phyloP scores from a whole-genome alignment of 2,329 filamentous ascomycete species.

The Neopestalotiopsis sp. region DNA sequence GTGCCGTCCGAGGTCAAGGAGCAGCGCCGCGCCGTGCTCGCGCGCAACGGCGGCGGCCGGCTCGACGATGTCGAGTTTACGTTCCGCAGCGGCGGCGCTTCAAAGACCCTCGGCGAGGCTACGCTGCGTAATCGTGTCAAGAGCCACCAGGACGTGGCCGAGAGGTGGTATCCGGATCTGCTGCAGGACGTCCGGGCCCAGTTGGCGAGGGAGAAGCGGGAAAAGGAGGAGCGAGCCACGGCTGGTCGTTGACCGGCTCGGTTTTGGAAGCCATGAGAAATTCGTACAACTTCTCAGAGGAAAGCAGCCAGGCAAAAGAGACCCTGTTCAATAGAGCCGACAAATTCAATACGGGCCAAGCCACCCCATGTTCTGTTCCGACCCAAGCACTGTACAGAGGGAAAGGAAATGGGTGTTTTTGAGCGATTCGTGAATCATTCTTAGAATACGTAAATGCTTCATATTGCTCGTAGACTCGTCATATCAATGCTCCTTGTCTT shows the following conservation, averaged over 20 bases:
- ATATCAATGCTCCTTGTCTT: constrained; percentile 13
- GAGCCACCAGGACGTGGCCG: constrained; percentile 85
- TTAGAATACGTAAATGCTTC: neutral
- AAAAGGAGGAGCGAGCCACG: constrained; percentile 28
- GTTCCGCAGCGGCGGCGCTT: constrained; percentile 71
- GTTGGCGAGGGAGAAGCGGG: constrained; percentile 50
- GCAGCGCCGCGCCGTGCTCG: constrained; percentile 64
- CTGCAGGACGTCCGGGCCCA: constrained; percentile 62
- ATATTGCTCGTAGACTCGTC: constrained; percentile 19
- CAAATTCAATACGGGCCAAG: constrained; percentile 42
- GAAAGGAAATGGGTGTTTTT: neutral
- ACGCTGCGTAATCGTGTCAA: constrained; percentile 85
- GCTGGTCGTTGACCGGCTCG: neutral
- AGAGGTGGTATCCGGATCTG: constrained; percentile 77
- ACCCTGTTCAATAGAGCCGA: constrained; percentile 27
- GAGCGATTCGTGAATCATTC: neutral
- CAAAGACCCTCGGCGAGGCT: constrained; percentile 77
- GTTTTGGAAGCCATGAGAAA: neutral
- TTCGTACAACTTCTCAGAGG: neutral
- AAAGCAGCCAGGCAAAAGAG: constrained; percentile 21
- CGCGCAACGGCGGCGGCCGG: constrained; percentile 55
- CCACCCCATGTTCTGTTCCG: neutral
- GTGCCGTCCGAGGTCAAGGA: constrained; percentile 67
- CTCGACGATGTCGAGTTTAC: constrained; percentile 86
- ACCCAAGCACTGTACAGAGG: too few species aligned